A percentile compares a stretch with the other conserved stretches of the same genome.
Conservation (phyloP, 305 asterid genomes). For the Striga hermonthica region DNA sequence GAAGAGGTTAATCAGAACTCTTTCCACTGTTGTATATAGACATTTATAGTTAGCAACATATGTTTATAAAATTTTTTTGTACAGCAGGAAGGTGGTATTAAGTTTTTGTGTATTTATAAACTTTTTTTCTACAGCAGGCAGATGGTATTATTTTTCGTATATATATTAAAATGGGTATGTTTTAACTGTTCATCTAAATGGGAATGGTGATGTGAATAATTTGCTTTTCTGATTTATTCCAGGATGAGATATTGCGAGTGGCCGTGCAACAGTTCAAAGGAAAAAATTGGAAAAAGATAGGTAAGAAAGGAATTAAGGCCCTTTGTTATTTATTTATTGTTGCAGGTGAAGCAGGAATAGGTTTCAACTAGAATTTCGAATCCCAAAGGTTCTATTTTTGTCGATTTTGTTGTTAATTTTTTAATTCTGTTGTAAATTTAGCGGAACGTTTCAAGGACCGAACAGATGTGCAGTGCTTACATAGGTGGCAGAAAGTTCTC, state of each 20-base stretch:
- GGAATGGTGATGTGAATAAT: conserved; percentile 24
- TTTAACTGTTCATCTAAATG: conserved; percentile 8
- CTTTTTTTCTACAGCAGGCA: not conserved
- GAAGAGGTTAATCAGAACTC: conserved; percentile 67
- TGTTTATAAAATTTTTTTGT: not conserved
- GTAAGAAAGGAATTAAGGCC: conserved; percentile 37
- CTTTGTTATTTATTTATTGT: conserved; percentile 13
- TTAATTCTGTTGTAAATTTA: conserved; percentile 35
- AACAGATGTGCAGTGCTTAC: conserved; percentile 97
- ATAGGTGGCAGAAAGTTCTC: conserved; percentile 99
- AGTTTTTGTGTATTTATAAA: too few relatives aligned
- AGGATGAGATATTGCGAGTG: conserved; percentile 83
- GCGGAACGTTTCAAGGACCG: conserved; percentile 99
- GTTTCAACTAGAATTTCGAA: too few relatives aligned
- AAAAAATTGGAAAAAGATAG: conserved; percentile 98
- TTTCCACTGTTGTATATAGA: conserved; percentile 15
- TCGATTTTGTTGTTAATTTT: conserved; percentile 17
- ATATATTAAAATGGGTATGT: conserved; percentile 14
- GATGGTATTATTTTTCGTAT: not conserved
- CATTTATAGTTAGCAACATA: conserved; percentile 14
- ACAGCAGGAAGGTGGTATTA: not conserved
- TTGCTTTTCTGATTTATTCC: conserved; percentile 30
- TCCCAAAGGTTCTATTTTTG: too few relatives aligned
- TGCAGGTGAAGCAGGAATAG: not conserved
- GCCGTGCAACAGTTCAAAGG: conserved; percentile 97